Evolutionary conservation across 1,284 basidiomycete genomes (phyloP), one percentile per base, ranked within the genome.

Genomic region (Gomphus sp.): DNA sequence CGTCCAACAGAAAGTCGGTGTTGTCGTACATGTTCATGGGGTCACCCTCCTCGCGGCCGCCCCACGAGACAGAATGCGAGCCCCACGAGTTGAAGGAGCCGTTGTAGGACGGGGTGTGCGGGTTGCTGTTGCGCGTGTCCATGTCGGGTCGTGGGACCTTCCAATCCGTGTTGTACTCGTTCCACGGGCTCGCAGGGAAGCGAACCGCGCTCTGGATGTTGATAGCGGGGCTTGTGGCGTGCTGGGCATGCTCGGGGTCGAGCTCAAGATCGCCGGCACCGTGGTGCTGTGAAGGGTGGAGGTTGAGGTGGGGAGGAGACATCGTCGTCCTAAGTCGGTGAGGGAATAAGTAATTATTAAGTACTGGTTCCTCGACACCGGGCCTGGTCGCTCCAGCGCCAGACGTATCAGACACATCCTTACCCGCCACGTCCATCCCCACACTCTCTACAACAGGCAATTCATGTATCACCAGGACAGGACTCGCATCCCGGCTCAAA

Each of bases 21-120:
- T 49, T 48, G 33, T 60, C 59, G 59, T 60, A 56, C 48, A 55
- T 25, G 39, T 55, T 56, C 39, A 60, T 83, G 80, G 57, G 52
- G 41, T 55, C 56, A 1, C 41, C 39, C n/a, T 33, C 39, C 36
- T 52, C 62, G 44, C 56, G 36, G 25, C 56, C 56, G 22, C 55
- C 61, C 53, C 52, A 55, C 28, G 60, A 59, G 66, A 50, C 57
- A n/a, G 60, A 62, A 6, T 55, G 59, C 7, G 62, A 63, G 22
- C 55, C 61, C 53, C 52, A 55, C 28, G 60, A 59, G 66, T 82
- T 75, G 68, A 79, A 80, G 0, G 78, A 79, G 61, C 78, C 79
- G 64, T 77, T 77, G 72, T 80, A 80, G 54, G 79, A 80, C 28
- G 78, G 78, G 0, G 78, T 79, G 64, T 73, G 73, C 28, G 77